Percentiles rank a stretch among this genome's conserved stretches.
Evolutionary conservation across 2,329 filamentous ascomycete species (phyloP).

Genomic region (Cladophialophora exuberans): DNA sequence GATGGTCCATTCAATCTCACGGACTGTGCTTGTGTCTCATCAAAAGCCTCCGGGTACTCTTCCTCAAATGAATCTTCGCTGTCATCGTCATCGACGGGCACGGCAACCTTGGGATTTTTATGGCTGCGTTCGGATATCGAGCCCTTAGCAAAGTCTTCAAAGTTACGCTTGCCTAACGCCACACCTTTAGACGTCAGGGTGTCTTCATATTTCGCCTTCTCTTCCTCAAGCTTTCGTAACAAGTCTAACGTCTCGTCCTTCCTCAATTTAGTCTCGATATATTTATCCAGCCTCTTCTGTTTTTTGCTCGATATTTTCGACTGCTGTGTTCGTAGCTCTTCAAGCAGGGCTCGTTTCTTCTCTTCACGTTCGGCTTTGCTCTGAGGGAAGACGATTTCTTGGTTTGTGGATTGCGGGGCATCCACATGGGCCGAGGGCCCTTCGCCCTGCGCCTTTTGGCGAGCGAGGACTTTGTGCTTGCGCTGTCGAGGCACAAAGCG

Average conservation of each 20-base stretch:
- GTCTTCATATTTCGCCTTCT: slow-evolving; percentile 78
- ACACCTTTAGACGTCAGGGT: slow-evolving; percentile 68
- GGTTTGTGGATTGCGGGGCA: slow-evolving; percentile 12
- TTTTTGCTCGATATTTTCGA: slow-evolving; percentile 66
- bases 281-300: slow-evolving; percentile 69
- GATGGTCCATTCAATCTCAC: neutral
- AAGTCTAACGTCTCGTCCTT: slow-evolving; percentile 90
- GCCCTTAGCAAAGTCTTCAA: slow-evolving; percentile 60
- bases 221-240: slow-evolving; percentile 80
- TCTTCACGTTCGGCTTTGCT: slow-evolving; percentile 58
- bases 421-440: neutral
- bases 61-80: slow-evolving; percentile 35
- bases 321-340: slow-evolving; percentile 58
- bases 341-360: slow-evolving; percentile 55
- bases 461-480: slow-evolving; percentile 56
- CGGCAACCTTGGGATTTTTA: neutral
- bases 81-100: slow-evolving; percentile 23
- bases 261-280: slow-evolving; percentile 85
- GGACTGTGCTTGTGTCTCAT: neutral
- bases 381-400: slow-evolving; percentile 25
- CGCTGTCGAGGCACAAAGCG: slow-evolving; percentile 60
- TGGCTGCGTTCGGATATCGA: neutral
- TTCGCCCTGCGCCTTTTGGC: slow-evolving; percentile 30
- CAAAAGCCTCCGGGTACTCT: slow-evolving; percentile 37
- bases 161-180: slow-evolving; percentile 70